Evolutionary conservation across 805 yeast genomes (phyloP).

Genomic region (Wickerhamiella allomyrinae): DNA sequence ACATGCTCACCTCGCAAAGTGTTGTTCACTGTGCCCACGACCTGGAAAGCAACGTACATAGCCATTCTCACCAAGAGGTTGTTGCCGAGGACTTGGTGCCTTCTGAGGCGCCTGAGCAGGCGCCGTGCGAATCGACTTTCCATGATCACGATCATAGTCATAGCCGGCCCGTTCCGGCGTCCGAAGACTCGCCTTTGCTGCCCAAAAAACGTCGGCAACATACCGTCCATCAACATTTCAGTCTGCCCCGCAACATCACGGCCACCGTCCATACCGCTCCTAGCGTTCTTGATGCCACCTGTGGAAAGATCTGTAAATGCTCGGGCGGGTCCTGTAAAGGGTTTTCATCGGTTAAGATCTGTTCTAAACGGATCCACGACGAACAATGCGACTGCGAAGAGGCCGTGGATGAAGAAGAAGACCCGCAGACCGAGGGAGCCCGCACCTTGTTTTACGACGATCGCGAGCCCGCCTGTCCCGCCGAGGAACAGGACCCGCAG

Average conservation of each 20-base stretch:
- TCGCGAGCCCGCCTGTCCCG: slow-evolving; percentile 15
- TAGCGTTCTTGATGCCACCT: neutral
- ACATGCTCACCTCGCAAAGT: slow-evolving; percentile 62
- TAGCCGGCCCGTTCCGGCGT: too few species aligned
- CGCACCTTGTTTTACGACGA: slow-evolving; percentile 1
- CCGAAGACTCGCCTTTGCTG: neutral
- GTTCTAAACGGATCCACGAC: neutral
- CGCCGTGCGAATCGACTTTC: too few species aligned
- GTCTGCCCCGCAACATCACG: neutral
- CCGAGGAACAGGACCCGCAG: slow-evolving; percentile 21
- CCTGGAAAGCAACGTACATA: neutral
- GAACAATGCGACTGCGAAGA: neutral
- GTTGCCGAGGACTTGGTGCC: too few species aligned
- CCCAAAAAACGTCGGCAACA: neutral
- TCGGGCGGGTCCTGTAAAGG: neutral
- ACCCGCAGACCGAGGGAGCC: neutral
- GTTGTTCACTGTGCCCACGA: slow-evolving; percentile 62
- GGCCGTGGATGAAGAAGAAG: neutral
- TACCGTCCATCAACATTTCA: slow-evolving; percentile 1
- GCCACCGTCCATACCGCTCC: neutral
- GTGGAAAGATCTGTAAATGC: neutral
- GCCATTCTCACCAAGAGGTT: neutral
- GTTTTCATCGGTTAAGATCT: neutral
- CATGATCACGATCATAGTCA: too few species aligned
- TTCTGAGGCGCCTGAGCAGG: too few species aligned